These are phyloP conservation scores for Ophiostoma ulmi DNA, from an alignment of 2,329 filamentous ascomycete genomes.

Conservation along the genomic window DNA sequence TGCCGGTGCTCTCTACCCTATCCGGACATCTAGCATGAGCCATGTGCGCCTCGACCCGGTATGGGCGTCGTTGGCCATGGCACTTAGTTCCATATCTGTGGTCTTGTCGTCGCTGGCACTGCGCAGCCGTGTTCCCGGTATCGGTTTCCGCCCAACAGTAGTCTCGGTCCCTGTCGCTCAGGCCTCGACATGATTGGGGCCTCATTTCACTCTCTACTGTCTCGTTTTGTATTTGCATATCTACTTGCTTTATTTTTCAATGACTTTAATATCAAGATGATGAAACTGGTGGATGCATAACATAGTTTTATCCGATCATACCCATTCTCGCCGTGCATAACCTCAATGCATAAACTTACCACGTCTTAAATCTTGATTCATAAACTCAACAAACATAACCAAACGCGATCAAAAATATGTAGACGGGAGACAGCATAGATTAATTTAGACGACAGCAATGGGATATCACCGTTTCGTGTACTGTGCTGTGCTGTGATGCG, in stretches of 20 bases:
- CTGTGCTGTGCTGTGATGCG: too few relatives aligned
- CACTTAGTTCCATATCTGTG: slow-evolving; percentile 83
- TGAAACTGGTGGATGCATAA: too few relatives aligned
- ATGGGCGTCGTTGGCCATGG: slow-evolving; percentile 91
- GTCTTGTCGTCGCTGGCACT: slow-evolving; percentile 74
- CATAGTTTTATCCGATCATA: too few relatives aligned
- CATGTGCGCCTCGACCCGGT: slow-evolving; percentile 68
- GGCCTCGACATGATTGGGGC: background rate
- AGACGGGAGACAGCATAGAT: too few relatives aligned
- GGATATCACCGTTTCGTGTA: too few relatives aligned
- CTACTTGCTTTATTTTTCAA: background rate
- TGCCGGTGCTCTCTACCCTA: slow-evolving; percentile 67
- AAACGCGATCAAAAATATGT: too few relatives aligned
- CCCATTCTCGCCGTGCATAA: too few relatives aligned
- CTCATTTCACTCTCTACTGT: background rate
- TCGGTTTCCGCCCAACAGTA: slow-evolving; percentile 41
- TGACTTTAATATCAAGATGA: background rate
- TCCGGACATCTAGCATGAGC: slow-evolving; percentile 42
- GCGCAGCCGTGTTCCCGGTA: slow-evolving; percentile 44
- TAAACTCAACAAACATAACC: too few relatives aligned
- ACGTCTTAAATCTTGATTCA: too few relatives aligned
- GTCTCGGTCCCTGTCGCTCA: slow-evolving; percentile 8
- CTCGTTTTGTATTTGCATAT: background rate
- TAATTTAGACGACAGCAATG: too few relatives aligned
- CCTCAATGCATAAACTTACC: too few relatives aligned